phyloP scores from a whole-genome alignment of 345 rosid genomes.

The Anastatica hierochuntica region DNA sequence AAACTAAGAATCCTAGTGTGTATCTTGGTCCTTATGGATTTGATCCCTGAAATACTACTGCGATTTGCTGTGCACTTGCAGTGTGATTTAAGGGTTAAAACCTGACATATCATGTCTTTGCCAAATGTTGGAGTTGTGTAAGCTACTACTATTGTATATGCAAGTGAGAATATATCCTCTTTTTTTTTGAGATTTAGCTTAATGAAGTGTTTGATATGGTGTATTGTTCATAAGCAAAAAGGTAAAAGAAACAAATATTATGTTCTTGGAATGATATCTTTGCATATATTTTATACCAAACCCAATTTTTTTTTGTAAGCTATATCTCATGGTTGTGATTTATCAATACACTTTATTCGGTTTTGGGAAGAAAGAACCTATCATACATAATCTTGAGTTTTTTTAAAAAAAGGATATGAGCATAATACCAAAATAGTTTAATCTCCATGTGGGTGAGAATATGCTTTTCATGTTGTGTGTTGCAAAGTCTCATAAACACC shows the following conservation, averaged over 20 bases:
- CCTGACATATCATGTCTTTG: too few species aligned
- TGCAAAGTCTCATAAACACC: constrained; percentile 28
- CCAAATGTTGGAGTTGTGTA: constrained; percentile 16
- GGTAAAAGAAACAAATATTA: constrained; percentile 6
- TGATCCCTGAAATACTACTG: not conserved
- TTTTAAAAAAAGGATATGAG: constrained; percentile 46
- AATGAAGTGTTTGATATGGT: not conserved
- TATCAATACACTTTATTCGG: constrained; percentile 38
- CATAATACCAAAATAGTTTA: constrained; percentile 41
- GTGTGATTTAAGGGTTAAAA: too few species aligned
- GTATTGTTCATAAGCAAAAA: too few species aligned
- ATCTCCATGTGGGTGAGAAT: constrained; percentile 57
- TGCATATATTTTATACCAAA: constrained; percentile 24
- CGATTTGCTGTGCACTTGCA: not conserved
- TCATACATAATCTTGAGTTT: constrained; percentile 36
- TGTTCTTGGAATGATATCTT: constrained; percentile 42
- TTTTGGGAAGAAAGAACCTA: constrained; percentile 46
- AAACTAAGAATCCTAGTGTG: too few species aligned
- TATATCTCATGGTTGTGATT: constrained; percentile 53
- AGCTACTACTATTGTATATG: too few species aligned
- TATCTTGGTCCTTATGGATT: too few species aligned
- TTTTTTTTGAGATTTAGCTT: constrained; percentile 28
- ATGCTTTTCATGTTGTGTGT: constrained; percentile 21
- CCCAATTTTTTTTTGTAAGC: constrained; percentile 27
- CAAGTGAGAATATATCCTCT: constrained; percentile 35